Base-by-base conservation (phyloP, 257 asterid genomes). In the Rubia yunnanensis region DNA sequence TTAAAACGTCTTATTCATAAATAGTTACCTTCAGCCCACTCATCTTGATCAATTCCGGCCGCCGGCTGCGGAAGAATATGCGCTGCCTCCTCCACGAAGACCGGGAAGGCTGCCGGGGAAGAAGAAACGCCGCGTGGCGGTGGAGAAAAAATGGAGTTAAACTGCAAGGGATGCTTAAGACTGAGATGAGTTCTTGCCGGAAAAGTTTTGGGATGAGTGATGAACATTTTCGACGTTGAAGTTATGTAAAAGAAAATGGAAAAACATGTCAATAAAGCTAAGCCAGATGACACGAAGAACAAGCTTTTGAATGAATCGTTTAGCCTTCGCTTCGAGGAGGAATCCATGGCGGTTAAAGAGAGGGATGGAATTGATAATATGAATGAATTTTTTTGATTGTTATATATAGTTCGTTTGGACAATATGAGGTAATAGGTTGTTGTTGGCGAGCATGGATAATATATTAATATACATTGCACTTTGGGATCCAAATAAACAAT, bases 211-310 rank as follows among this genome's bases (percentile, higher is more conserved):
- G 65, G 75, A 60, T 66, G 35, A 1, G n/a, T n/a, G n/a, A 7
- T 46, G 31, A 78, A 13, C 17, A 80, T 67, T 52, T 68, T 70
- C 7, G 84, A 69, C 18, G 79, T 68, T 0, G 73, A 76, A 35
- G 70, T 75, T 3, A 82, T 65, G 68, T 77, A 77, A 39, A 71
- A 24, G 27, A 76, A 49, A 8, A 85, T 52, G 7, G 76, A 61
- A 50, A 76, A 11, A 1, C 81, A 73, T 60, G 71, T 78, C 26
- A 74, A 9, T n/a, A 77, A 71, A 69, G 84, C 83, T 61, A 78
- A 55, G 67, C 70, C 57, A 34, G 62, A 22, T 15, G 83, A 74
- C 11, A 76, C 36, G 9, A 72, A 64, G 68, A 68, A 75, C 23
- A 78, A 38, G 23, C 56, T 56, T 32, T 39, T 68, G 44, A 44